phyloP scores from a whole-genome alignment of 164 flowering plant genomes.

The Aristolochia californica region DNA sequence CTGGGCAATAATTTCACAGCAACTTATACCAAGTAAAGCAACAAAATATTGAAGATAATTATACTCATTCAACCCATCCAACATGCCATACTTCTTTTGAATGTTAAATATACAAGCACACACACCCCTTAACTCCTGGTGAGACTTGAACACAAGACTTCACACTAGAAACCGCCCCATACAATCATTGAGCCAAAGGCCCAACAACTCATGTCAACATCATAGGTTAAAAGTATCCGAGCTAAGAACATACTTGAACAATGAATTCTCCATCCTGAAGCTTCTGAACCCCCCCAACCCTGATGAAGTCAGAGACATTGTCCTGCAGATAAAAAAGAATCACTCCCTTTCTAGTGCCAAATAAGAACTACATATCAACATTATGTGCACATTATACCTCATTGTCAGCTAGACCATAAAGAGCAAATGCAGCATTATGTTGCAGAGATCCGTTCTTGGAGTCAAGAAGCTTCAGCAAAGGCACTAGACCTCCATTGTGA shows the following conservation, averaged over 20 bases:
- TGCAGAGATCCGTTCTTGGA: conserved; percentile 92
- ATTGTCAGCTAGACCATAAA: conserved; percentile 97
- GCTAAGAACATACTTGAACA: conserved; percentile 60
- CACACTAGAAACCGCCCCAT: neutral
- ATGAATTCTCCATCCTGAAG: conserved; percentile 97
- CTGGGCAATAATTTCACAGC: too few species aligned
- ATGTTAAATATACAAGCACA: too few species aligned
- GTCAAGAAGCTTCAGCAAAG: conserved; percentile 86
- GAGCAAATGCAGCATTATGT: conserved; percentile 99
- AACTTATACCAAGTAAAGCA: neutral
- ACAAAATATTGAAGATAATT: neutral
- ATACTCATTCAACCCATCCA: too few species aligned
- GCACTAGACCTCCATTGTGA: conserved; percentile 72
- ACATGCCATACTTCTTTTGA: too few species aligned
- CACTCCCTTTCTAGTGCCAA: too few species aligned
- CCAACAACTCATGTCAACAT: neutral
- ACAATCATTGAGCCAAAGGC: neutral
- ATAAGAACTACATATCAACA: neutral
- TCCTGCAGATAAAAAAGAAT: conserved; percentile 37
- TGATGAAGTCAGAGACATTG: conserved; percentile 84
- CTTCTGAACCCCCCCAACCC: conserved; percentile 94
- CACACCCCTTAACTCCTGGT: too few species aligned
- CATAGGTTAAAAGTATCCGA: neutral
- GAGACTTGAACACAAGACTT: too few species aligned
- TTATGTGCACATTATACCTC: conserved; percentile 43